Evolutionary conservation across 164 flowering plant genomes (phyloP).

Genomic region (Sedum album): DNA sequence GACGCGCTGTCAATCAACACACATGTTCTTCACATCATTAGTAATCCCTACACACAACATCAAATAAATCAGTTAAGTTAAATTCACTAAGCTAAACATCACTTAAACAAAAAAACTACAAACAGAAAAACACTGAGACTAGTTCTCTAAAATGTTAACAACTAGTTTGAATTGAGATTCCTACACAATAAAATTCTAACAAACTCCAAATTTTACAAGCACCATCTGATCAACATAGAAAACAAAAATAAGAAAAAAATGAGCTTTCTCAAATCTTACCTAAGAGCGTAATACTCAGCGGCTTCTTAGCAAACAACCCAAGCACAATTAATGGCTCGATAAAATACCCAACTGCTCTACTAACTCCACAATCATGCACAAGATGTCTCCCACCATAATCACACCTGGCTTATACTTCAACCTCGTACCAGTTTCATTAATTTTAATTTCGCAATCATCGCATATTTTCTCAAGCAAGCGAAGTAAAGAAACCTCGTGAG

Average conservation of each 20-base stretch:
- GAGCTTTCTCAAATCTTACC: constrained; percentile 38
- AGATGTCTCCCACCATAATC: constrained; percentile 64
- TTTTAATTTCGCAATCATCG: constrained; percentile 70
- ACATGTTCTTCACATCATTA: constrained; percentile 79
- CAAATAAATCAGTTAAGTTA: background rate
- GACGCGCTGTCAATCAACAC: too few species aligned
- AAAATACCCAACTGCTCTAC: constrained; percentile 78
- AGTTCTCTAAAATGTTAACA: too few species aligned
- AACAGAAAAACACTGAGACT: too few species aligned
- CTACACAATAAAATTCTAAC: too few species aligned
- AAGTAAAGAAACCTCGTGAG: constrained; percentile 67
- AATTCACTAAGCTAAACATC: background rate
- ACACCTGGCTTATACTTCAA: constrained; percentile 87
- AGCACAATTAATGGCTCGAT: constrained; percentile 75
- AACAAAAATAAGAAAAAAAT: background rate
- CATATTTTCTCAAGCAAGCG: constrained; percentile 58
- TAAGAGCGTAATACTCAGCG: constrained; percentile 58
- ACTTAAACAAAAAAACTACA: too few species aligned
- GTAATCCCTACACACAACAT: constrained; percentile 52
- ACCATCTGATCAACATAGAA: too few species aligned
- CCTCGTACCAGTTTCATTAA: constrained; percentile 76
- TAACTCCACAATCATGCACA: constrained; percentile 72
- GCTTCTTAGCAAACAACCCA: constrained; percentile 73
- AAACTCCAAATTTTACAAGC: too few species aligned
- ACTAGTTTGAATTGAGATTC: too few species aligned